Percentiles rank a stretch among this genome's conserved stretches.
Conservation (phyloP, 2,329 filamentous ascomycete species). For the Polytolypa hystricis region DNA sequence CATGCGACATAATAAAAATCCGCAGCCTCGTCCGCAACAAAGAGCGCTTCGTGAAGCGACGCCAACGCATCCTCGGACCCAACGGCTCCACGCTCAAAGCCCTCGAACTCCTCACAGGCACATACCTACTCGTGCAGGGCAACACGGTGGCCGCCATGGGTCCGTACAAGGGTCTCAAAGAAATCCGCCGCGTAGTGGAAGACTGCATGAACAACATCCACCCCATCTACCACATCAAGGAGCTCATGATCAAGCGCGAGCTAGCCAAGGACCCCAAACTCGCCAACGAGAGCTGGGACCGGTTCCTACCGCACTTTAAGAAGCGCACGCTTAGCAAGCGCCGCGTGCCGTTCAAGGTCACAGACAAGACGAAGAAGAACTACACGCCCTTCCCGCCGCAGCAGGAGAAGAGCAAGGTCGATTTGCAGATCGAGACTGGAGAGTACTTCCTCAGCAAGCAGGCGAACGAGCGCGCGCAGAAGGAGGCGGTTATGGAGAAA, state of each 20-base stretch:
- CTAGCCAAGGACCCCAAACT: conserved; percentile 80
- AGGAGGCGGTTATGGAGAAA: conserved; percentile 70
- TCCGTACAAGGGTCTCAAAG: conserved; percentile 83
- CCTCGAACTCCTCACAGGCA: conserved; percentile 78
- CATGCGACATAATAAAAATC: conserved; percentile 94
- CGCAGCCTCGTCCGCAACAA: conserved; percentile 83
- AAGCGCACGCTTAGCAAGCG: conserved; percentile 80
- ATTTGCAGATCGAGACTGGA: conserved; percentile 93
- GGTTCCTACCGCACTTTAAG: conserved; percentile 96
- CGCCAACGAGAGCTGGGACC: conserved; percentile 82
- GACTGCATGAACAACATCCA: conserved; percentile 96
- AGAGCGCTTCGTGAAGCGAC: conserved; percentile 86
- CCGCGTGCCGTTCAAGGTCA: conserved; percentile 70
- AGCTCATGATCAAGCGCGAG: conserved; percentile 88
- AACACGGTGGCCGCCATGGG: conserved; percentile 93
- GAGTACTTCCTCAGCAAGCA: conserved; percentile 94
- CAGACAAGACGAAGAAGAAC: conserved; percentile 83
- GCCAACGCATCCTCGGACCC: conserved; percentile 84
- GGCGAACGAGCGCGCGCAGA: conserved; percentile 72
- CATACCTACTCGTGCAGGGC: conserved; percentile 90
- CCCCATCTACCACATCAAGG: conserved; percentile 86
- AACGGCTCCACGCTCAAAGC: conserved; percentile 89
- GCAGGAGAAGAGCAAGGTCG: conserved; percentile 97
- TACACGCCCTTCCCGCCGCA: conserved; percentile 97
- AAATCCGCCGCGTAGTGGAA: conserved; percentile 76